Evolutionary conservation across 2,329 filamentous ascomycete genomes (phyloP).

Genomic region (Venturiaceae sp.): DNA sequence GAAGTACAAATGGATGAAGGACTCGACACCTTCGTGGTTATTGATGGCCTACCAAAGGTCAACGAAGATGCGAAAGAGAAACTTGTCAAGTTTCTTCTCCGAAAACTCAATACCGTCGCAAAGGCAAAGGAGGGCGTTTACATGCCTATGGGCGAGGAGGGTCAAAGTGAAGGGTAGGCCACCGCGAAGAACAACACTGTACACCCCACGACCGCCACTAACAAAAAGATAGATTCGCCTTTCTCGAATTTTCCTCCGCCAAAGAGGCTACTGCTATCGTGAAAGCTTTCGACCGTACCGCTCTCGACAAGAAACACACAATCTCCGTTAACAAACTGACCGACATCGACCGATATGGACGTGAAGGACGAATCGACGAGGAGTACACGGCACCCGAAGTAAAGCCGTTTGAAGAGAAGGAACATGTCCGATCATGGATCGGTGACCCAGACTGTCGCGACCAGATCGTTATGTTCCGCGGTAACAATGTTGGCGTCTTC

Average conservation of each 20-base stretch:
- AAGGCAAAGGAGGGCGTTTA: slow-evolving; percentile 74
- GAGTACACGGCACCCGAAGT: slow-evolving; percentile 76
- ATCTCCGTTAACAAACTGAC: slow-evolving; percentile 96
- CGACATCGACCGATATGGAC: slow-evolving; percentile 91
- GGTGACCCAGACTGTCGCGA: slow-evolving; percentile 83
- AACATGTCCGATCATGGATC: slow-evolving; percentile 90
- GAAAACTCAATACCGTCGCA: slow-evolving; percentile 82
- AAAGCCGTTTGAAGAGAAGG: slow-evolving; percentile 79
- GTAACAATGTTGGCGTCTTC: slow-evolving; percentile 85
- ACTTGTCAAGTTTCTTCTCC: slow-evolving; percentile 90
- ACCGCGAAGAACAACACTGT: background rate
- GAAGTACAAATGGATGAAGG: slow-evolving; percentile 94
- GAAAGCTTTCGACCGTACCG: slow-evolving; percentile 74
- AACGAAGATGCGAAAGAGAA: slow-evolving; percentile 81
- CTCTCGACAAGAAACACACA: slow-evolving; percentile 95
- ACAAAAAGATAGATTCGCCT: slow-evolving; percentile 62
- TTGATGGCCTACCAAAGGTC: slow-evolving; percentile 87
- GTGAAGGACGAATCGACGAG: slow-evolving; percentile 88
- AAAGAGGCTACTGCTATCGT: slow-evolving; percentile 84
- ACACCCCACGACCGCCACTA: background rate
- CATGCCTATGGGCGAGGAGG: slow-evolving; percentile 87
- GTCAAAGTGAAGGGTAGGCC: slow-evolving; percentile 73
- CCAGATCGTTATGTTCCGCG: slow-evolving; percentile 90
- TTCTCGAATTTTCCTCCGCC: slow-evolving; percentile 89
- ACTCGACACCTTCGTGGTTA: slow-evolving; percentile 90